These are phyloP conservation scores for Xylariaceae sp. DNA, from an alignment of 2,329 filamentous ascomycete species.

Conservation along the genomic window DNA sequence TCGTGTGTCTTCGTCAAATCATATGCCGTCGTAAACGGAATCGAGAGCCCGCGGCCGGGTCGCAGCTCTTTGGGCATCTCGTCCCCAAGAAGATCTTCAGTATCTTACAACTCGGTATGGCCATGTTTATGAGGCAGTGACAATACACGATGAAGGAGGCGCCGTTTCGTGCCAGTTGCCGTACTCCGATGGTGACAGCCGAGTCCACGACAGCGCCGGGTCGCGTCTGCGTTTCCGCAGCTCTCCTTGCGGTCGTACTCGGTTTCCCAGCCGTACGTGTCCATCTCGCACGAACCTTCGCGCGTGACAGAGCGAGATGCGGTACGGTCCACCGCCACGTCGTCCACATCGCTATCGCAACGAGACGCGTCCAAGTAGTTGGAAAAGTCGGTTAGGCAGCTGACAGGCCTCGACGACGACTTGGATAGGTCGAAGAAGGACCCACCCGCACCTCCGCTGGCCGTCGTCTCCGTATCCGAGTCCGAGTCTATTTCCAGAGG, in stretches of 20 bases:
- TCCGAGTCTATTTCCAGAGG: conserved; percentile 25
- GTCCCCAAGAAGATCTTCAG: neutral
- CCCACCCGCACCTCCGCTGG: conserved; percentile 12
- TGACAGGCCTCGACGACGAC: conserved; percentile 22
- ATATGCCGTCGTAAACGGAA: too few relatives aligned
- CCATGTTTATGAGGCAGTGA: conserved; percentile 19
- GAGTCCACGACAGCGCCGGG: neutral
- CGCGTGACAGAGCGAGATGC: conserved; percentile 27
- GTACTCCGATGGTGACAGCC: conserved; percentile 26
- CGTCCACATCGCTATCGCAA: conserved; percentile 25
- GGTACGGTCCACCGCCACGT: conserved; percentile 21
- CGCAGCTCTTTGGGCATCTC: too few relatives aligned
- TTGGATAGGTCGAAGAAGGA: conserved; percentile 4
- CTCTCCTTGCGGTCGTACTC: conserved; percentile 34
- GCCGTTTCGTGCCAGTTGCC: conserved; percentile 28
- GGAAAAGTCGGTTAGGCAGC: conserved; percentile 35
- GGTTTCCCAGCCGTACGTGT: conserved; percentile 52
- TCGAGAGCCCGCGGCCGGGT: too few relatives aligned
- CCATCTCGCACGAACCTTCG: conserved; percentile 29
- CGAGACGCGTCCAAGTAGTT: conserved; percentile 34
- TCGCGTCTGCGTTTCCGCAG: conserved; percentile 18
- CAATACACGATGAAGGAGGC: conserved; percentile 38
- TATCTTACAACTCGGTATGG: neutral
- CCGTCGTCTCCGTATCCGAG: conserved; percentile 21
- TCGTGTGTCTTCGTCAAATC: too few relatives aligned